Conservation (phyloP, 805 yeast species). For the Yamadazyma scolyti region DNA sequence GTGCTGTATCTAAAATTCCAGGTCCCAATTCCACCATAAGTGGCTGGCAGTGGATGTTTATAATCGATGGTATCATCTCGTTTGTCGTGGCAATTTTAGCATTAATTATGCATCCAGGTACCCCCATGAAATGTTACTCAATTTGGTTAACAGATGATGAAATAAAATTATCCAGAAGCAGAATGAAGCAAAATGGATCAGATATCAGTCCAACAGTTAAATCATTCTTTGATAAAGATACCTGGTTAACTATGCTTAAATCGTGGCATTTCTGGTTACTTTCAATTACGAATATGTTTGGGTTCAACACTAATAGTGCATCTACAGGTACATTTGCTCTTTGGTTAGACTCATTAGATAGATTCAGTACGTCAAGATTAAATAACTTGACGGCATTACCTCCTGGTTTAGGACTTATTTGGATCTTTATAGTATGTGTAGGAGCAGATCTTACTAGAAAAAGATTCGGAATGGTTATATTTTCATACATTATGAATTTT, state of each 20-base stretch:
- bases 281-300: slow-evolving; percentile 20
- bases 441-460: slow-evolving; percentile 48
- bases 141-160: slow-evolving; percentile 55
- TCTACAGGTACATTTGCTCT: slow-evolving; percentile 28
- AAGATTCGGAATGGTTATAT: slow-evolving; percentile 16
- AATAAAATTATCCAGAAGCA: slow-evolving; percentile 45
- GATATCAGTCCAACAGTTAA: slow-evolving; percentile 16
- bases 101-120: slow-evolving; percentile 20
- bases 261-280: slow-evolving; percentile 32
- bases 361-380: slow-evolving; percentile 40
- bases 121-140: slow-evolving; percentile 40
- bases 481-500: slow-evolving; percentile 17
- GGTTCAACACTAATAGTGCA: slow-evolving; percentile 28
- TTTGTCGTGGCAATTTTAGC: slow-evolving; percentile 17
- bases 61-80: slow-evolving; percentile 21
- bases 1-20: slow-evolving; percentile 9
- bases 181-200: slow-evolving; percentile 18
- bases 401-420: slow-evolving; percentile 57
- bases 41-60: slow-evolving; percentile 24
- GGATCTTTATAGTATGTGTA: slow-evolving; percentile 40
- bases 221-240: slow-evolving; percentile 19
- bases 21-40: slow-evolving; percentile 3
- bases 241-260: slow-evolving; percentile 23
- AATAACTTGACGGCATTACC: slow-evolving; percentile 53
- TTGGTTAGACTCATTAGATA: slow-evolving; percentile 26